These are phyloP conservation scores for Paecilomyces dactylethromorphus DNA, from an alignment of 2,329 filamentous ascomycete species.

Conservation along the genomic window DNA sequence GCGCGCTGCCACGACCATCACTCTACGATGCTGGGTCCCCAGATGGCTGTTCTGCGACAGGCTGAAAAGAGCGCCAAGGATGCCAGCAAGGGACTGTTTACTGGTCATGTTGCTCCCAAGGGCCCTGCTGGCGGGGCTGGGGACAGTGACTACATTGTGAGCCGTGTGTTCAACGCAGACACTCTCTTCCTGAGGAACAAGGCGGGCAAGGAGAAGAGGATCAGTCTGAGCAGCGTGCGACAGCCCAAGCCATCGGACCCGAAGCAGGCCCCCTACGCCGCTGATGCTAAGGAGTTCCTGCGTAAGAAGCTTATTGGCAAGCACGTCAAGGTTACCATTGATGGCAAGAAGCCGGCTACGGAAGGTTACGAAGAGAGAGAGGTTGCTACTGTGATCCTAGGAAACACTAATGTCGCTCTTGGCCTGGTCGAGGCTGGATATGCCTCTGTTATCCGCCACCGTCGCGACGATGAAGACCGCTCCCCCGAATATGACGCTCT, in stretches of 20 bases:
- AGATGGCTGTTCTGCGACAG: constrained; percentile 78
- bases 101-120: constrained; percentile 66
- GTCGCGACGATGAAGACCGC: constrained; percentile 88
- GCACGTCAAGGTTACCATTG: constrained; percentile 80
- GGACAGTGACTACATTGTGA: constrained; percentile 74
- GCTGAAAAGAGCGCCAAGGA: constrained; percentile 82
- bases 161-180: constrained; percentile 80
- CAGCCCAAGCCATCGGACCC: constrained; percentile 86
- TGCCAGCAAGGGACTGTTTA: constrained; percentile 71
- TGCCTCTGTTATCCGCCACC: constrained; percentile 88
- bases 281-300: constrained; percentile 93
- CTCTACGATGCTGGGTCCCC: constrained; percentile 79
- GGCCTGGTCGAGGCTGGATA: constrained; percentile 86
- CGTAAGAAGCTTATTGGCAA: constrained; percentile 94
- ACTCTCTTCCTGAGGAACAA: constrained; percentile 83
- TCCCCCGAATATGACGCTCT: constrained; percentile 80
- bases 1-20: constrained; percentile 94
- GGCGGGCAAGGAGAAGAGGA: constrained; percentile 75
- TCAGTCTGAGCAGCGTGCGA: constrained; percentile 87
- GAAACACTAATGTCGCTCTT: constrained; percentile 81
- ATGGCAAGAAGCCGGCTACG: constrained; percentile 81
- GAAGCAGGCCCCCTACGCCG: constrained; percentile 78
- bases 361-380: constrained; percentile 93
- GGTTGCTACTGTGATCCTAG: constrained; percentile 78
- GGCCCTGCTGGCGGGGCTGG: constrained; percentile 49